These are phyloP conservation scores for Rubus parviflorus DNA, from an alignment of 306 rosid species.

Conservation along the genomic window DNA sequence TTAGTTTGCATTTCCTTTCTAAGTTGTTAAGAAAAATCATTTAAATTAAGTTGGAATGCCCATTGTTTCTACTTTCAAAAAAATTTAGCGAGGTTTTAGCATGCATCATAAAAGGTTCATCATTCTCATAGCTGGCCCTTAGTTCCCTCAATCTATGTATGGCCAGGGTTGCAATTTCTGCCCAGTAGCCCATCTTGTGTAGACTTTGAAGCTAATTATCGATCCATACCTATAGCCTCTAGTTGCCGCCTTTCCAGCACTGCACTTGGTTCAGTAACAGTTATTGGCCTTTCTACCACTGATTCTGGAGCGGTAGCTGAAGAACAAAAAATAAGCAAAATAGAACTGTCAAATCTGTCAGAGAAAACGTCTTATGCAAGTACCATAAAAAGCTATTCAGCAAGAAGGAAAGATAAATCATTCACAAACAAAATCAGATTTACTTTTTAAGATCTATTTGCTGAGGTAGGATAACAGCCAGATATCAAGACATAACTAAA, in stretches of 20 bases:
- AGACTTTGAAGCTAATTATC: slow-evolving; percentile 7
- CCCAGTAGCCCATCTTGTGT: neutral
- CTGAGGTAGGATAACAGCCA: neutral
- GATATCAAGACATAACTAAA: neutral
- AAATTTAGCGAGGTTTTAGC: neutral
- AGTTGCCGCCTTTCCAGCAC: slow-evolving; percentile 58
- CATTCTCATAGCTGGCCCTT: neutral
- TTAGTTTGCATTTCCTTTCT: neutral
- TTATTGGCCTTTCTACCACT: slow-evolving; percentile 41
- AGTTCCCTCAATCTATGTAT: neutral
- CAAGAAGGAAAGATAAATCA: neutral
- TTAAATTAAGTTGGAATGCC: neutral
- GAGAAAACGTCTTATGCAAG: neutral
- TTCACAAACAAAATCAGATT: neutral
- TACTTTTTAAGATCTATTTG: neutral
- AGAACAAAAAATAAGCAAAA: slow-evolving; percentile 13
- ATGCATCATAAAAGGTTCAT: neutral
- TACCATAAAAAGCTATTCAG: neutral
- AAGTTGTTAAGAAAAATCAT: neutral
- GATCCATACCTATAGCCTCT: slow-evolving; percentile 67
- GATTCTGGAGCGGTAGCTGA: slow-evolving; percentile 46
- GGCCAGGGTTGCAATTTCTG: neutral
- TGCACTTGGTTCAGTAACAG: slow-evolving; percentile 41
- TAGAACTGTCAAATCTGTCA: slow-evolving; percentile 14
- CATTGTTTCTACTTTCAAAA: neutral